These are phyloP conservation scores for Wickerhamiella australiensis DNA, from an alignment of 805 yeast species.

Conservation along the genomic window DNA sequence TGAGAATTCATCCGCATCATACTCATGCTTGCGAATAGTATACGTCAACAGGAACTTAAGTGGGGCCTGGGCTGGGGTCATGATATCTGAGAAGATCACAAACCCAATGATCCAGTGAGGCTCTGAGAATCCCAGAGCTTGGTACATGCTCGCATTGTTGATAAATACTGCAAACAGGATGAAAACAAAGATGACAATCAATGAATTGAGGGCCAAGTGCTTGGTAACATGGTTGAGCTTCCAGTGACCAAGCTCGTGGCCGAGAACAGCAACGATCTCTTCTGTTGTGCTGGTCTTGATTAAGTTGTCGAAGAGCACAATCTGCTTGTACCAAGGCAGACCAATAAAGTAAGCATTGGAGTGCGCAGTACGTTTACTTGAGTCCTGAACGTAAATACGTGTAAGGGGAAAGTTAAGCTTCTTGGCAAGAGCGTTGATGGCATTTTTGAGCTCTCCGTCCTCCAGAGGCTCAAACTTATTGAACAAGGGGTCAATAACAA, in stretches of 20 bases:
- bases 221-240: slow-evolving; percentile 75
- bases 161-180: slow-evolving; percentile 68
- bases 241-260: slow-evolving; percentile 99
- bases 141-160: slow-evolving; percentile 63
- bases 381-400: slow-evolving; percentile 80
- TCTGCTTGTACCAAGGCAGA: slow-evolving; percentile 92
- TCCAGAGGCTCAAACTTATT: slow-evolving; percentile 83
- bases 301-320: slow-evolving; percentile 85
- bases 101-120: slow-evolving; percentile 76
- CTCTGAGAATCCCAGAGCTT: slow-evolving; percentile 63
- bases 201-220: slow-evolving; percentile 53
- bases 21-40: slow-evolving; percentile 77
- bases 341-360: slow-evolving; percentile 96
- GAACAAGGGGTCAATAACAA: slow-evolving; percentile 82
- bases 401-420: slow-evolving; percentile 74
- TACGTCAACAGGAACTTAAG: slow-evolving; percentile 55
- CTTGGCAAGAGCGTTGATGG: slow-evolving; percentile 69
- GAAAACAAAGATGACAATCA: slow-evolving; percentile 52
- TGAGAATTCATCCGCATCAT: slow-evolving; percentile 86
- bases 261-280: slow-evolving; percentile 87
- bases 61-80: slow-evolving; percentile 63
- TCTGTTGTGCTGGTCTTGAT: slow-evolving; percentile 62
- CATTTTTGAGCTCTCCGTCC: slow-evolving; percentile 73
- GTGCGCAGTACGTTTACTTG: slow-evolving; percentile 92
- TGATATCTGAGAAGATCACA: slow-evolving; percentile 61